Evolutionary conservation across 148 eudicot species (phyloP).

Genomic region (Chenopodium album): DNA sequence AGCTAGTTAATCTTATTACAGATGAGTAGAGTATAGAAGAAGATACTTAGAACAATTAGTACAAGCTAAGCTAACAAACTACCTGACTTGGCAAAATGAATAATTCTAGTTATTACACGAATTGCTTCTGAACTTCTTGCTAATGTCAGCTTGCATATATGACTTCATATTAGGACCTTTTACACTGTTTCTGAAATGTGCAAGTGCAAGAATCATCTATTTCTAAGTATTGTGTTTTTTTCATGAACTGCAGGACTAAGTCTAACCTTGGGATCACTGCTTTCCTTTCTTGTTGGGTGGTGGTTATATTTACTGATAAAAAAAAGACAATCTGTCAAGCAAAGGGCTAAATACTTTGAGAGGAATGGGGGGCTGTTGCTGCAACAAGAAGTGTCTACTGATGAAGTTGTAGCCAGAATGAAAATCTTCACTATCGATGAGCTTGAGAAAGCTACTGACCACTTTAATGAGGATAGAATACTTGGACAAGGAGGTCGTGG

Average conservation of each 20-base stretch:
- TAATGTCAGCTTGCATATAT: no score
- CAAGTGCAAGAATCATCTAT: no score
- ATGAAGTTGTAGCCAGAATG: constrained; percentile 7
- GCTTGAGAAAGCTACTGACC: constrained; percentile 20
- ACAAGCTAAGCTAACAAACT: no score
- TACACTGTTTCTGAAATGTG: no score
- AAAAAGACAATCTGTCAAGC: neutral
- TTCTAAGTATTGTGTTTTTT: neutral
- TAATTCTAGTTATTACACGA: no score
- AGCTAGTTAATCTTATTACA: no score
- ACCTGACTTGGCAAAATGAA: no score
- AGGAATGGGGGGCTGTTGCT: constrained; percentile 25
- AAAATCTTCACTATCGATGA: constrained; percentile 27
- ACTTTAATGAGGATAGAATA: constrained; percentile 15
- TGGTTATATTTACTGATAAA: neutral
- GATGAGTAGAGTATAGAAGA: no score
- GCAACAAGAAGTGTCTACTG: constrained; percentile 20
- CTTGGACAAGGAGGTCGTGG: constrained; percentile 34
- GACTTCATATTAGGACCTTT: no score
- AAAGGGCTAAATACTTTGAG: constrained; percentile 18
- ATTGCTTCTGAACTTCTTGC: no score
- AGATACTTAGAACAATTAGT: no score
- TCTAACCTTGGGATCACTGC: neutral
- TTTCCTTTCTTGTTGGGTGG: neutral
- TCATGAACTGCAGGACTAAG: neutral